Conservation (phyloP, 805 yeast species). For the Cyberlindnera mycetangii region DNA sequence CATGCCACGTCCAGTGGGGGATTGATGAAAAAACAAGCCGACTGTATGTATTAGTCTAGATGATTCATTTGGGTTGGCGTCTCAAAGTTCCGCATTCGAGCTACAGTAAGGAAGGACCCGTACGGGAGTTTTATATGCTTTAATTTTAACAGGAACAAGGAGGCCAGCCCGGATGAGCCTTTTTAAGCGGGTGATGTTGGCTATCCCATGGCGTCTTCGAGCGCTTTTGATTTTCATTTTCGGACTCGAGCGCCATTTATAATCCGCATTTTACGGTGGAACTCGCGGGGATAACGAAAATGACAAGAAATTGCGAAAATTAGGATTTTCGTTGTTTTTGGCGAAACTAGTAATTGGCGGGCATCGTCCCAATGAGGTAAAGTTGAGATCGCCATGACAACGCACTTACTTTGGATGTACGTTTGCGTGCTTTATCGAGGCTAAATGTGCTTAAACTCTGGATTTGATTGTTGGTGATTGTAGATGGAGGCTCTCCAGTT, state of each 20-base stretch:
- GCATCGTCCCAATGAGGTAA: neutral
- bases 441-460: neutral
- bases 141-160: too few species aligned
- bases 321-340: too few species aligned
- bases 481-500: neutral
- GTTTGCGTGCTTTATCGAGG: constrained; percentile 6
- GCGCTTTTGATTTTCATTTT: too few species aligned
- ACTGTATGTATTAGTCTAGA: too few species aligned
- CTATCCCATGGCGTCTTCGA: too few species aligned
- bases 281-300: neutral
- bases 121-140: too few species aligned
- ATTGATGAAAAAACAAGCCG: too few species aligned
- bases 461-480: neutral
- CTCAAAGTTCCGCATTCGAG: too few species aligned
- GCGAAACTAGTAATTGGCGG: too few species aligned
- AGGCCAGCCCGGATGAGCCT: neutral
- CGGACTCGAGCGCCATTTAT: neutral
- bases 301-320: neutral
- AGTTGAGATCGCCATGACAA: constrained; percentile 3
- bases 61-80: too few species aligned
- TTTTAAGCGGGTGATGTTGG: neutral
- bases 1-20: neutral
- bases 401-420: constrained; percentile 6
- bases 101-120: too few species aligned
- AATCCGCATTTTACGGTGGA: neutral